Evolutionary conservation across 805 yeast genomes (phyloP).

Genomic region (Kodamaea neixiangensis): DNA sequence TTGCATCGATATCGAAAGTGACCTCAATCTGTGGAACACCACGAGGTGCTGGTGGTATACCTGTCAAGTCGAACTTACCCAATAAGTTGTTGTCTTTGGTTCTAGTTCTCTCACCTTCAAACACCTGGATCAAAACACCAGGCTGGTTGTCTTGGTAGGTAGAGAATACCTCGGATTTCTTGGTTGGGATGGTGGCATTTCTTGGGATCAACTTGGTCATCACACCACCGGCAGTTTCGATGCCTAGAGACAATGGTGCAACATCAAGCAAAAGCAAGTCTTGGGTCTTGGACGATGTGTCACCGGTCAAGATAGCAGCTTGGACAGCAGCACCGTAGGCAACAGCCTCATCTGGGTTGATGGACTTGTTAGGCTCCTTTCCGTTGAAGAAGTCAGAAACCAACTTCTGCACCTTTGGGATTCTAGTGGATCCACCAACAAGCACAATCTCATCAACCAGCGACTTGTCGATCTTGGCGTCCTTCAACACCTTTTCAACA

Average conservation of each 20-base stretch:
- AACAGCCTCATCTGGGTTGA: conserved; percentile 99
- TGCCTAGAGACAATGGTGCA: conserved; percentile 91
- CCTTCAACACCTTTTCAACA: conserved; percentile 93
- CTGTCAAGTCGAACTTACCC: conserved; percentile 84
- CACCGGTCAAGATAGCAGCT: conserved; percentile 97
- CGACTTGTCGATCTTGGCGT: conserved; percentile 82
- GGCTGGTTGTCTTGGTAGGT: conserved; percentile 97
- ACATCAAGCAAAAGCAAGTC: conserved; percentile 78
- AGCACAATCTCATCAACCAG: conserved; percentile 93
- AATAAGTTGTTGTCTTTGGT: conserved; percentile 90
- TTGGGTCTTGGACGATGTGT: conserved; percentile 50
- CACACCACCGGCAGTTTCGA: conserved; percentile 96
- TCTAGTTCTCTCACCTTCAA: conserved; percentile 94
- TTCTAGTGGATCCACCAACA: conserved; percentile 99
- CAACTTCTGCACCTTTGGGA: conserved; percentile 95
- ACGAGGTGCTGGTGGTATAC: conserved; percentile 90
- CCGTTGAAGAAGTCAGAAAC: conserved; percentile 89
- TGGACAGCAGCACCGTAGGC: conserved; percentile 99
- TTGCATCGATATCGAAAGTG: conserved; percentile 84
- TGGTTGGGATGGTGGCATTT: conserved; percentile 94
- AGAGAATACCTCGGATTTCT: conserved; percentile 92
- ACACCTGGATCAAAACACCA: conserved; percentile 90
- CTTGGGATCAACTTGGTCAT: conserved; percentile 95
- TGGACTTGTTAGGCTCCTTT: conserved; percentile 95
- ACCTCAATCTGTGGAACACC: conserved; percentile 91